Evolutionary conservation across 805 yeast species (phyloP).

Genomic region (Candida methanosorbosa): DNA sequence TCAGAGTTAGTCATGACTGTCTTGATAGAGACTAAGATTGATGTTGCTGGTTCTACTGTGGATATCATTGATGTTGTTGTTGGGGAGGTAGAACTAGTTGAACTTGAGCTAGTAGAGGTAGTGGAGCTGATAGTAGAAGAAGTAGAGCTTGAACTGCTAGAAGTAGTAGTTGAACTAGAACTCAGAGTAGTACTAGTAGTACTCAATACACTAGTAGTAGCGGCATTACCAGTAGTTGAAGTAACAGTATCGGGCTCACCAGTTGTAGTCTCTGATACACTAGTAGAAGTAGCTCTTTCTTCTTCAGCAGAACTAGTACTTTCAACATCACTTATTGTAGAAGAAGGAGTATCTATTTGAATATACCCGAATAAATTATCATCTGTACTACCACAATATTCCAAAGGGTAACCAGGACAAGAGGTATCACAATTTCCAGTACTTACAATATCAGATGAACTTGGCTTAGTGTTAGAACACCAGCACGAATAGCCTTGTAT

Average conservation of each 20-base stretch:
- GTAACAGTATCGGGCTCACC: background rate
- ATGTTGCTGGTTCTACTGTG: conserved; percentile 8
- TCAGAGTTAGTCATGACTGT: conserved; percentile 26
- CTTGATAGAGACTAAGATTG: conserved; percentile 18
- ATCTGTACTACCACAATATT: conserved; percentile 46
- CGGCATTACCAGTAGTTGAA: conserved; percentile 1
- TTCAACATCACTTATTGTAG: background rate
- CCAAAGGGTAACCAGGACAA: conserved; percentile 58
- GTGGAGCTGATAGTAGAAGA: conserved; percentile 10
- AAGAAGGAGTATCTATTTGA: conserved; percentile 4
- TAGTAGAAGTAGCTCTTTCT: conserved; percentile 1
- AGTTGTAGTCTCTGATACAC: background rate
- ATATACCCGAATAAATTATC: conserved; percentile 17
- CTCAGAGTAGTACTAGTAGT: conserved; percentile 4
- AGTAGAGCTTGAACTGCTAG: conserved; percentile 7
- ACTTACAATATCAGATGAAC: conserved; percentile 14
- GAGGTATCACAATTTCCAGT: conserved; percentile 29
- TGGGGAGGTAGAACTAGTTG: conserved; percentile 9
- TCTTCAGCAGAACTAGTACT: conserved; percentile 1
- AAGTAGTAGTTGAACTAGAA: conserved; percentile 1
- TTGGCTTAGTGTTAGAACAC: conserved; percentile 49
- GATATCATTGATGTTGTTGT: conserved; percentile 4
- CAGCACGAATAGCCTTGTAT: conserved; percentile 36
- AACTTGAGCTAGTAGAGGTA: conserved; percentile 2
- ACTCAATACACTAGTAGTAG: conserved; percentile 2